A percentile compares a stretch with the other conserved stretches of the same genome.
Conservation (phyloP, 2,329 filamentous ascomycete genomes). For the Sporothrix pallida region DNA sequence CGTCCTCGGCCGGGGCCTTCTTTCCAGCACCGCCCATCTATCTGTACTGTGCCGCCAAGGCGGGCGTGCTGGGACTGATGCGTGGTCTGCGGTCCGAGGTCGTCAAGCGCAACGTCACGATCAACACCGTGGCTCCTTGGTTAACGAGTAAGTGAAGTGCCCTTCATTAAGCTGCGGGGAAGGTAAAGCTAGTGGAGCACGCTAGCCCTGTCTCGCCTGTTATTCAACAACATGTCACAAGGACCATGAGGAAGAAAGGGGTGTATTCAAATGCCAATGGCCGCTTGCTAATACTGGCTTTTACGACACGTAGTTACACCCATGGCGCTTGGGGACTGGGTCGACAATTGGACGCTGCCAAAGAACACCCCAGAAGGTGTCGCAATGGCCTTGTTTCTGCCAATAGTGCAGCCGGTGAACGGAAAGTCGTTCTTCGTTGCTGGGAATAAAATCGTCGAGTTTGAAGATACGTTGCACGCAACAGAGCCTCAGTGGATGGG, state of each 20-base stretch:
- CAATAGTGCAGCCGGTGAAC: not conserved
- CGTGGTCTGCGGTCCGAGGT: not conserved
- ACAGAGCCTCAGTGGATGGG: not conserved
- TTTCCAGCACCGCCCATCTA: not conserved
- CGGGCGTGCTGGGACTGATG: not conserved
- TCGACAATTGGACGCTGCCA: not conserved
- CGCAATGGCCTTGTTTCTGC: not conserved
- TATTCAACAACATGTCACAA: too few species aligned
- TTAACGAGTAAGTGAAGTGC: not conserved
- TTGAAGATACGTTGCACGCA: not conserved
- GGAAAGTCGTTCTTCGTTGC: not conserved
- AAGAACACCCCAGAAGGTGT: not conserved
- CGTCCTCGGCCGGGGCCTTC: not conserved
- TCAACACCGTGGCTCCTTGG: not conserved
- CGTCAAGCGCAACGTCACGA: not conserved
- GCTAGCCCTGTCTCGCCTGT: too few species aligned
- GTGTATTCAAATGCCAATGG: not conserved
- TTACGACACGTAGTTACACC: not conserved
- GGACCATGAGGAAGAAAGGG: too few species aligned
- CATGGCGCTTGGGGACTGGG: not conserved
- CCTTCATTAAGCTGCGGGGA: too few species aligned
- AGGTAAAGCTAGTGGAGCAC: too few species aligned
- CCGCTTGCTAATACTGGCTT: not conserved
- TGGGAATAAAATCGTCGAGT: not conserved
- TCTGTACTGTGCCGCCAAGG: not conserved